Conservation (phyloP, 2,329 filamentous ascomycete genomes). For the Monosporascus sp. region DNA sequence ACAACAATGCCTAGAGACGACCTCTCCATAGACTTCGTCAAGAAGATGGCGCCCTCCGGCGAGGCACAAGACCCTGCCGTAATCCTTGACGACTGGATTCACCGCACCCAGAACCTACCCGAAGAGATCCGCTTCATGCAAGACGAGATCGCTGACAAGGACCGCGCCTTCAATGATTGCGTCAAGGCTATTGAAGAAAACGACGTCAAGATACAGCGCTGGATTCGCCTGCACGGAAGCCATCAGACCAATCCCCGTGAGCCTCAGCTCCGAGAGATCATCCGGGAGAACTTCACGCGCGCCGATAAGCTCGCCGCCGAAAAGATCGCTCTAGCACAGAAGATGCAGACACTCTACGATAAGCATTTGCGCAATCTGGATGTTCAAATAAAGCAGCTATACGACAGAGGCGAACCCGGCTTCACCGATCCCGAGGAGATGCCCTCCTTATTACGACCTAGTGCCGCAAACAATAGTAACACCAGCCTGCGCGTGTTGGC, state of each 20-base stretch:
- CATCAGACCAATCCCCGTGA: constrained; percentile 72
- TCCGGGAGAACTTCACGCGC: constrained; percentile 61
- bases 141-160: constrained; percentile 77
- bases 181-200: constrained; percentile 64
- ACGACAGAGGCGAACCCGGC: constrained; percentile 56
- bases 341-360: constrained; percentile 53
- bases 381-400: constrained; percentile 54
- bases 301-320: constrained; percentile 69
- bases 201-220: constrained; percentile 73
- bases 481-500: constrained; percentile 31
- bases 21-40: constrained; percentile 63
- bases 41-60: constrained; percentile 54
- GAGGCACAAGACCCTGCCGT: constrained; percentile 60
- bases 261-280: constrained; percentile 58
- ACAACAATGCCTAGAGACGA: constrained; percentile 70
- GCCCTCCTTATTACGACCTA: constrained; percentile 55
- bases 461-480: constrained; percentile 48
- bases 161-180: constrained; percentile 65
- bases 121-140: constrained; percentile 79
- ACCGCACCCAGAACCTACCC: constrained; percentile 70
- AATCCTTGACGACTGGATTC: constrained; percentile 74
- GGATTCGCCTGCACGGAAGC: constrained; percentile 71
- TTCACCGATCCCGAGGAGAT: constrained; percentile 58
- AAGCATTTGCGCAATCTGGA: constrained; percentile 61
- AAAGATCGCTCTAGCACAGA: constrained; percentile 65